These are phyloP conservation scores for Chrysanthemum makinoi DNA, from an alignment of 129 eudicot species.

Conservation along the genomic window DNA sequence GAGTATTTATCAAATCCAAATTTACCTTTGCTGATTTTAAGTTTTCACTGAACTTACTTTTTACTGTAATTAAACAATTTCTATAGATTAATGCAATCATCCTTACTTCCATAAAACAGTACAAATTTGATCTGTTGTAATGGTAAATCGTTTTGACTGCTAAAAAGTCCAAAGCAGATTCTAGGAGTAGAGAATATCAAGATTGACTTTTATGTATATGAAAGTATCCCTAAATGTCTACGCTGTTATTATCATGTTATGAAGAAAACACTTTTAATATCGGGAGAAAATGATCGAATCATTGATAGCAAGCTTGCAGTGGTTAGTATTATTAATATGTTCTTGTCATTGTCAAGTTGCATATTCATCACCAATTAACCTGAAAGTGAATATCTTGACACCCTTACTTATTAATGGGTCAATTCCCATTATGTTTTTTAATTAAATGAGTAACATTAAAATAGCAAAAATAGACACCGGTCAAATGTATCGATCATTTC, in stretches of 20 bases:
- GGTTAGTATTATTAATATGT: constrained; percentile 36
- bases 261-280: constrained; percentile 65
- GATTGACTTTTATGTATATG: not conserved
- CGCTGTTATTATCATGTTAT: constrained; percentile 41
- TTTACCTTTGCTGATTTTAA: not conserved
- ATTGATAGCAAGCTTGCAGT: constrained; percentile 73
- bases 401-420: too few relatives aligned
- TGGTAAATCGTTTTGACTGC: not conserved
- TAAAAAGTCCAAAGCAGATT: not conserved
- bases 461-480: not conserved
- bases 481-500: not conserved
- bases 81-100: not conserved
- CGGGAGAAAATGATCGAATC: constrained; percentile 82
- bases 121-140: not conserved
- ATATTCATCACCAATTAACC: not conserved
- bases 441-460: not conserved
- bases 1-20: not conserved
- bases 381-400: not conserved
- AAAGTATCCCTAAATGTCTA: not conserved
- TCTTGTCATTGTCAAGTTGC: not conserved
- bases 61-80: too few relatives aligned
- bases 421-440: not conserved
- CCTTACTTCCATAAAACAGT: not conserved
- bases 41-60: not conserved
- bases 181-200: not conserved